Evolutionary conservation across 73 alveolate species (phyloP), one percentile per base, ranked within the genome.

Genomic region (Paramecium sexaurelia): DNA sequence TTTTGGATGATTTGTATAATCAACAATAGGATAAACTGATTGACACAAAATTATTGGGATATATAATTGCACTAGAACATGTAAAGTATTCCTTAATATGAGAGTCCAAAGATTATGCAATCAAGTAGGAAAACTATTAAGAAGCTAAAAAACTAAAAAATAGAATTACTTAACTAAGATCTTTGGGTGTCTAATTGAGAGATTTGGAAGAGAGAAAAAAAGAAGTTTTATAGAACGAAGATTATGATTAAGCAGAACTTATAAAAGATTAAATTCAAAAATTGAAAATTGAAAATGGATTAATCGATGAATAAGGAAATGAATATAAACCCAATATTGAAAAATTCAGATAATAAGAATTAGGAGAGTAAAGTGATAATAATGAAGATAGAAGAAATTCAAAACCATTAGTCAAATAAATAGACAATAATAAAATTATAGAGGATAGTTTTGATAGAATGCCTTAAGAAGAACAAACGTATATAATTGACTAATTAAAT

Each of bases 221-320:
- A 41, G 89, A 69, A 19, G 92, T 94, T 15, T 55, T 92, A 2
- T 87, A 88, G 13, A 92, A 87, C 73, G 96, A 92, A 24, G 96
- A 92, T 45, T 92, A 69, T 73, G 96, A 92, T 78, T 24, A 39
- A 45, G 90, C 90, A 19, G 47, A 22, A 29, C 13, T 24, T 2
- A 29, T 78, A 3, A 78, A 78, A 33, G 90, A 78, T 2, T 37
- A 78, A 43, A 78, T 78, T 10, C 7, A 41, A 20, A 39, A 78
- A 39, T 11, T 78, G n/a, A 78, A 78, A 43, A 43, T 24, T 20
- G 90, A 78, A 19, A 41, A 61, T 45, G 90, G 90, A 24, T n/a
- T 78, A 24, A 19, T 40, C 9, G 90, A 51, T 51, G 67, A 51
- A 51, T 15, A 78, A 29, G 73, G 75, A 3, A 78, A 78, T 78